Base-by-base conservation (phyloP, 768 basidiomycete genomes). In the Leccinum incarnatum region DNA sequence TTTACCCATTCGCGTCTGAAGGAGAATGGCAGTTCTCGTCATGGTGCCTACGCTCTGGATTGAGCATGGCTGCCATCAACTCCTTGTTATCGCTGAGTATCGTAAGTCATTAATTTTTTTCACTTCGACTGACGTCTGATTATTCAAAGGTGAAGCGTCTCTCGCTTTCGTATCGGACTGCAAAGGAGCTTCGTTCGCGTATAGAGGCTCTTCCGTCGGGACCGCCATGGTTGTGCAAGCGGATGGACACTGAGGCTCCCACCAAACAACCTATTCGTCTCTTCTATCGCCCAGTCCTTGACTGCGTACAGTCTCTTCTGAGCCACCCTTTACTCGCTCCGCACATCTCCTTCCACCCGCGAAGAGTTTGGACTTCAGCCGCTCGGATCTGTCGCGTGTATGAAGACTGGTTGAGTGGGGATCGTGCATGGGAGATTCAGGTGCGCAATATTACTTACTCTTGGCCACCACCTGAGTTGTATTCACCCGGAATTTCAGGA, bases 271-370 rank as follows among this genome's bases (percentile, higher is more conserved):
- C 58, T 0, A 11, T 72, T n/a, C 12, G 47, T 19, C 58, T 77
- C 2, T 74, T 62, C 57, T 76, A 76, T 59, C 60, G 60, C 10
- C 58, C 68, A 53, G 50, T 66, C 3, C 29, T 76, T 6, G 58
- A 75, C 14, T 76, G 71, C 25, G 9, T 76, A 0, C 59, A 72
- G 45, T 54, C 64, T 4, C 59, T 76, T 1, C 45, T 76, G 7
- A 59, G 62, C 14, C 32, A 56, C 55, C 74, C 69, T 1, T 51
- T 70, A 1, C 36, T 76, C 1, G 46, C 61, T 14, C 62, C 71
- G n/a, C 50, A 66, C 37, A 62, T 75, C 5, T 56, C 62, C 2
- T 65, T 69, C 17, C 29, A 48, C 15, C 70, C 70, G 5, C 50
- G 62, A 5, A 60, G 53, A 27, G 46, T 64, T 1, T 74, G 61